A percentile compares a stretch with the other conserved stretches of the same genome.
Conservation (phyloP, 2,329 filamentous ascomycete genomes). For the Aureobasidium sp. region DNA sequence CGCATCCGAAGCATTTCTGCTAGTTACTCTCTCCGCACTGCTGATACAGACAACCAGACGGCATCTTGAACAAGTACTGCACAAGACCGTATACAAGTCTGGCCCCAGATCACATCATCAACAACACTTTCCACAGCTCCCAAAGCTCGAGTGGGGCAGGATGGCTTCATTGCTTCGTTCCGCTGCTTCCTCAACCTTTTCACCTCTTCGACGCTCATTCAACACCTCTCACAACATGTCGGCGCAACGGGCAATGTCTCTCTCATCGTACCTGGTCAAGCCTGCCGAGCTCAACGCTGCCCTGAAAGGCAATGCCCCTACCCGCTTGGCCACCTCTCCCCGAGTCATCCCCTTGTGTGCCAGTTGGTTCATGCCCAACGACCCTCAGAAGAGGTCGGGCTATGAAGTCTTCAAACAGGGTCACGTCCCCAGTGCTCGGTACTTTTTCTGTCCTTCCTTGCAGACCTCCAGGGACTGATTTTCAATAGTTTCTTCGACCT, state of each 20-base stretch:
- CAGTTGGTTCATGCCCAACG: conserved; percentile 94
- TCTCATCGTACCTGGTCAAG: conserved; percentile 78
- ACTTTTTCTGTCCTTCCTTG: neutral
- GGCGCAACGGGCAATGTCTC: conserved; percentile 25
- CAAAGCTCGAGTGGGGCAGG: neutral
- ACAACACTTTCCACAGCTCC: neutral
- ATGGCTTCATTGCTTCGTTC: conserved; percentile 5
- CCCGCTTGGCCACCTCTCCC: conserved; percentile 70
- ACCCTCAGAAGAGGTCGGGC: conserved; percentile 63
- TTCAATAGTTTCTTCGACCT: conserved; percentile 70
- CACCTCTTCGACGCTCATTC: neutral
- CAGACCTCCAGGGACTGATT: neutral
- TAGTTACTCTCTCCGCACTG: neutral
- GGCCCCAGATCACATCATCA: neutral
- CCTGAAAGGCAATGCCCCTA: conserved; percentile 71
- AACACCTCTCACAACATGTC: neutral
- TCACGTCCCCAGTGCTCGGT: conserved; percentile 74
- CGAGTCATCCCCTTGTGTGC: conserved; percentile 84
- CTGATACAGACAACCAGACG: neutral
- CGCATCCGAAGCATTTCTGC: neutral
- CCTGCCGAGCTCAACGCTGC: conserved; percentile 74
- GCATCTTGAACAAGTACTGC: neutral
- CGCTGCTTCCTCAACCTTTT: neutral
- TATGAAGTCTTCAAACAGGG: conserved; percentile 70
- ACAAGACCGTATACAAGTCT: neutral